These are phyloP conservation scores for Amoeboradix gromovi DNA, from an alignment of 371 early-diverging fungal genomes.

Conservation along the genomic window DNA sequence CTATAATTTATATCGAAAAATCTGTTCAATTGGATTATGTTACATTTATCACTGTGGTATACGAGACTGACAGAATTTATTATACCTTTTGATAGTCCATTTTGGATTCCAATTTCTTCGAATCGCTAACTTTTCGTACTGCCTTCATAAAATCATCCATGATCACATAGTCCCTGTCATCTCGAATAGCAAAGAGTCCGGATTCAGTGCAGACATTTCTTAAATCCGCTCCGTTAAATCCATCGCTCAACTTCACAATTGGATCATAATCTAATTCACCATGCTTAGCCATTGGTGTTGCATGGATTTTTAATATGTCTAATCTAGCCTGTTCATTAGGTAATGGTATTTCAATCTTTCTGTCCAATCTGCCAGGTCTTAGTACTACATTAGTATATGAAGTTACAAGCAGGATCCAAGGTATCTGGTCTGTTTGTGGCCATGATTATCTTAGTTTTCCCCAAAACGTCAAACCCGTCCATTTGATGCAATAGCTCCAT, in stretches of 20 bases:
- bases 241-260: slow-evolving; percentile 87
- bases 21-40: too few species aligned
- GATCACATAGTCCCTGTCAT: slow-evolving; percentile 86
- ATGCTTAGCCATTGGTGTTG: slow-evolving; percentile 64
- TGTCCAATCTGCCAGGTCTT: slow-evolving; percentile 89
- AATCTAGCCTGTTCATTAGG: slow-evolving; percentile 62
- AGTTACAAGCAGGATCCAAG: slow-evolving; percentile 61
- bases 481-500: slow-evolving; percentile 99
- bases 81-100: slow-evolving; percentile 44
- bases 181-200: slow-evolving; percentile 97
- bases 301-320: slow-evolving; percentile 94
- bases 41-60: too few species aligned
- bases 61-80: too few species aligned
- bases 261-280: slow-evolving; percentile 94
- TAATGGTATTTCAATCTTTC: slow-evolving; percentile 96
- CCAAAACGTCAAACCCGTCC: slow-evolving; percentile 97
- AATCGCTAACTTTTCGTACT: slow-evolving; percentile 87
- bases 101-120: slow-evolving; percentile 95
- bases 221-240: slow-evolving; percentile 98
- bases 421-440: slow-evolving; percentile 98
- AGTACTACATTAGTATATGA: slow-evolving; percentile 20
- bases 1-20: too few species aligned
- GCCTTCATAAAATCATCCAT: slow-evolving; percentile 99
- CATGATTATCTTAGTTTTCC: slow-evolving; percentile 97
- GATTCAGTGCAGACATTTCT: slow-evolving; percentile 98